phyloP scores from a whole-genome alignment of 2,329 filamentous ascomycete species.

The Aspergillus texensis region DNA sequence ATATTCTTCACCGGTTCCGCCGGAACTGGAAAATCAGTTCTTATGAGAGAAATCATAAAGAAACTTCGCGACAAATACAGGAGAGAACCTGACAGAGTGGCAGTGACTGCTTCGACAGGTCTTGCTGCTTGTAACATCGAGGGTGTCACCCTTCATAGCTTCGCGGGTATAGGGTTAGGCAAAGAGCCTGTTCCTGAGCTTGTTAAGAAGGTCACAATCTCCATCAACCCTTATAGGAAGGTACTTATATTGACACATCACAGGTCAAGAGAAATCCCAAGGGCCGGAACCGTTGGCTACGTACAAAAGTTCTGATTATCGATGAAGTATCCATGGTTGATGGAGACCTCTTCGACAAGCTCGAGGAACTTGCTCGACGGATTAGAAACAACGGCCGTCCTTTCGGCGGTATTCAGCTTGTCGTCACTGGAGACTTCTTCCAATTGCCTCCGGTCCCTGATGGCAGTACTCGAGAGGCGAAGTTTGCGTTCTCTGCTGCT shows the following conservation, averaged over 20 bases:
- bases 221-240: not conserved
- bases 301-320: conserved; percentile 83
- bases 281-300: conserved; percentile 84
- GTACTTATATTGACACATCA: conserved; percentile 17
- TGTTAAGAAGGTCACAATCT: conserved; percentile 67
- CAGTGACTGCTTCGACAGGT: conserved; percentile 93
- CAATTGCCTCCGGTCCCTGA: conserved; percentile 94
- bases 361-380: conserved; percentile 81
- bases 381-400: conserved; percentile 89
- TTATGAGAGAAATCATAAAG: conserved; percentile 88
- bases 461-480: conserved; percentile 64
- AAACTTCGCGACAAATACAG: conserved; percentile 75
- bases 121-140: conserved; percentile 96
- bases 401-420: conserved; percentile 93
- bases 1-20: conserved; percentile 98
- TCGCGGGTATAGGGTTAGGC: conserved; percentile 90
- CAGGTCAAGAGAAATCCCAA: conserved; percentile 81
- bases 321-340: conserved; percentile 99
- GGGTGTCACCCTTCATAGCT: conserved; percentile 93
- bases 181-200: conserved; percentile 82
- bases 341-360: conserved; percentile 93
- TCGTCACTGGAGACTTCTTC: conserved; percentile 98
- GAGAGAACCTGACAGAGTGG: conserved; percentile 79
- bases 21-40: conserved; percentile 92
- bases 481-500: conserved; percentile 89